Evolutionary conservation across 768 basidiomycete genomes (phyloP).

Genomic region (Amanita inopinata): DNA sequence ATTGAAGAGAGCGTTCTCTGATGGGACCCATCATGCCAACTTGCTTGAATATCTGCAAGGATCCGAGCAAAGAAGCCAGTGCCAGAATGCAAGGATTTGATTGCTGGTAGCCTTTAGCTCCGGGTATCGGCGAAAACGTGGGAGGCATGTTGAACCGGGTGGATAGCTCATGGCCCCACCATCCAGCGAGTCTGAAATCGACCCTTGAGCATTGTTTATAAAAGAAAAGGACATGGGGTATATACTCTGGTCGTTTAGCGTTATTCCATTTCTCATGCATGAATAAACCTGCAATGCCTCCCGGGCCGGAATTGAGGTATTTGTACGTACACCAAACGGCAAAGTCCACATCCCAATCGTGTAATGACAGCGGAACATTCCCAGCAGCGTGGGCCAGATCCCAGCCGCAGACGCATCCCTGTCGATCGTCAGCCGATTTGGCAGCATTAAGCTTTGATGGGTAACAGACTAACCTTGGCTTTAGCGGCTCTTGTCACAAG

Average conservation of each 20-base stretch:
- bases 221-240: slow-evolving; percentile 16
- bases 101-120: slow-evolving; percentile 93
- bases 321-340: slow-evolving; percentile 99
- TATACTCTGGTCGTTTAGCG: slow-evolving; percentile 50
- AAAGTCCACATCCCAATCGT: slow-evolving; percentile 94
- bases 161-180: slow-evolving; percentile 91
- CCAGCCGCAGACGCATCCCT: slow-evolving; percentile 94
- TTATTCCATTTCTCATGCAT: slow-evolving; percentile 78
- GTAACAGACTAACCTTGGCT: slow-evolving; percentile 46
- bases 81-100: slow-evolving; percentile 87
- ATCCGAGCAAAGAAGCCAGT: slow-evolving; percentile 72
- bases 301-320: slow-evolving; percentile 94
- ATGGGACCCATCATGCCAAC: slow-evolving; percentile 67
- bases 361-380: slow-evolving; percentile 82
- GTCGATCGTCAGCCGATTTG: slow-evolving; percentile 5
- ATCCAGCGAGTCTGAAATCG: slow-evolving; percentile 69
- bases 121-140: slow-evolving; percentile 71
- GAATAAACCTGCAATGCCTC: slow-evolving; percentile 93
- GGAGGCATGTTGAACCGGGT: slow-evolving; percentile 91
- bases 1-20: slow-evolving; percentile 53
- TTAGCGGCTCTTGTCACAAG: slow-evolving; percentile 78
- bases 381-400: slow-evolving; percentile 95
- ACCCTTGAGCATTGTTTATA: slow-evolving; percentile 11
- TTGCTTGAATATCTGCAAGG: slow-evolving; percentile 70
- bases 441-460: slow-evolving; percentile 1